Evolutionary conservation across 2,329 filamentous ascomycete species (phyloP).

Genomic region (Colletotrichum simmondsii): DNA sequence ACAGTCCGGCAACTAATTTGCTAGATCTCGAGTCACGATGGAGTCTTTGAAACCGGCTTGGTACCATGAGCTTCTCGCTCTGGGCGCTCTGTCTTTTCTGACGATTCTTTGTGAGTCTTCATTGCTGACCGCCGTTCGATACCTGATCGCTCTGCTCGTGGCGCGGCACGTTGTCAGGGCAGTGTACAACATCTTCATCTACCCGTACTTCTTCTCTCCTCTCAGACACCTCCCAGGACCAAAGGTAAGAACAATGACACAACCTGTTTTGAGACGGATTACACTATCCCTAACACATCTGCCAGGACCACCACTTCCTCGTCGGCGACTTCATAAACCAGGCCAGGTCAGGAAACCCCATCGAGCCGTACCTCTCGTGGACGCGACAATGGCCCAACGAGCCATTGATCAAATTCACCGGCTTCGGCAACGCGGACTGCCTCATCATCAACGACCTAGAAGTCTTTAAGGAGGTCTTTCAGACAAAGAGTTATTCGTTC

Average conservation of each 20-base stretch:
- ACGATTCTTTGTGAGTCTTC: not conserved
- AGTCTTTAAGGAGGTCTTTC: conserved; percentile 40
- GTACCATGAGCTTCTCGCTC: not conserved
- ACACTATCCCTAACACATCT: not conserved
- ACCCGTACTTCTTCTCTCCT: conserved; percentile 54
- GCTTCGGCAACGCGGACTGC: conserved; percentile 40
- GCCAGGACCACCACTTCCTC: conserved; percentile 37
- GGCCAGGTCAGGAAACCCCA: conserved; percentile 29
- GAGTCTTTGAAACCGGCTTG: not conserved
- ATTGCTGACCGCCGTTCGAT: not conserved
- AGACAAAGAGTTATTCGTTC: conserved; percentile 44
- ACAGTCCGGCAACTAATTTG: no score
- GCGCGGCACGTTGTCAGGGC: not conserved
- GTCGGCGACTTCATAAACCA: conserved; percentile 37
- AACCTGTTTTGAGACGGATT: not conserved
- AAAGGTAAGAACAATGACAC: conserved; percentile 41
- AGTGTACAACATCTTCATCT: conserved; percentile 51
- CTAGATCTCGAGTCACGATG: not conserved
- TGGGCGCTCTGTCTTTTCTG: not conserved
- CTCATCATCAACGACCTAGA: conserved; percentile 39
- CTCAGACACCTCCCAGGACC: conserved; percentile 56
- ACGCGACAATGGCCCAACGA: conserved; percentile 38
- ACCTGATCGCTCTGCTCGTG: not conserved
- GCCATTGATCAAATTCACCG: conserved; percentile 41
- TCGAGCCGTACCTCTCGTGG: conserved; percentile 37